Conservation (phyloP, 139 green algal species). For the Microglena sp. region DNA sequence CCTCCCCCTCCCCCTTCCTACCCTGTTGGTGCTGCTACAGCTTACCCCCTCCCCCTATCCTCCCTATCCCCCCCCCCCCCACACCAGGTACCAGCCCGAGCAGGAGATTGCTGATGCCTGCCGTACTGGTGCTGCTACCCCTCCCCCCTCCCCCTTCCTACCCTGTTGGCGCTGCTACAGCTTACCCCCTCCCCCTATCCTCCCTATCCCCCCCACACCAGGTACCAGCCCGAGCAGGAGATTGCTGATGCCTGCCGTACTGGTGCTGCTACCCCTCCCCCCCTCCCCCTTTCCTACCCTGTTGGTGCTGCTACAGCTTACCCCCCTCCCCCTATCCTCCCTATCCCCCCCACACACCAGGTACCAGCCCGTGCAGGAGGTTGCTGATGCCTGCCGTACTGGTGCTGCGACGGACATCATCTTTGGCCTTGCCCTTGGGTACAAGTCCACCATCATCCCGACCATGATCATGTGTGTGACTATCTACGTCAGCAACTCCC, state of each 20-base stretch:
- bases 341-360: no score
- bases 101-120: conserved; percentile 87
- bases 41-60: no score
- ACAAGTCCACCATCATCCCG: conserved; percentile 74
- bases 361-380: conserved; percentile 40
- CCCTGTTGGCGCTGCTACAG: no score
- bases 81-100: conserved; percentile 4
- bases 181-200: no score
- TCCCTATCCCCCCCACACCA: no score
- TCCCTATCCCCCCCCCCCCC: no score
- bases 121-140: conserved; percentile 84
- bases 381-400: conserved; percentile 90
- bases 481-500: conserved; percentile 54
- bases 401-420: conserved; percentile 95
- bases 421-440: conserved; percentile 95
- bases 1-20: no score
- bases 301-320: no score
- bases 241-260: conserved; percentile 92
- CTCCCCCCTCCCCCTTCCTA: no score
- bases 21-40: no score
- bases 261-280: conserved; percentile 83
- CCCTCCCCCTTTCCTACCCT: no score
- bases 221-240: conserved; percentile 33
- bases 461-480: conserved; percentile 77
- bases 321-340: no score